Evolutionary conservation across 805 yeast genomes (phyloP), one percentile per base, ranked within the genome.

Genomic region (Candida coleopterorum): DNA sequence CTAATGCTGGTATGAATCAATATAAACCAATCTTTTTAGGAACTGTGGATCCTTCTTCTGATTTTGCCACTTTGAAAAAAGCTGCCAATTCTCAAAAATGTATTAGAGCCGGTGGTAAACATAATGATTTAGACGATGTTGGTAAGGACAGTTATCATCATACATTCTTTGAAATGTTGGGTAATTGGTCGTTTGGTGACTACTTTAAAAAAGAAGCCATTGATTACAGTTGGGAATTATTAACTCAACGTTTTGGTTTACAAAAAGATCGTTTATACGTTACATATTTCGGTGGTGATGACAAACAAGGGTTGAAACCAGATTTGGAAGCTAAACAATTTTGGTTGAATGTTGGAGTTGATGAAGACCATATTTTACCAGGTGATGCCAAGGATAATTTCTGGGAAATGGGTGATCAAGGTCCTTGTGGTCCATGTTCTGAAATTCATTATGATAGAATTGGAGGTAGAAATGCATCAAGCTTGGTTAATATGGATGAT

Each of bases 391-490:
- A 79, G 56, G 99, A 93, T 61, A 93, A 93, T 68, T 93, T 93
- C 65, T 93, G 99, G 99, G 99, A 93, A 71, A 93, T 93, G 99
- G 99, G 99, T 53, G 99, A 94, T 57, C 97, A 90, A 70, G 99
- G 99, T 48, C 99, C 99, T 33, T 93, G 99, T 72, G 99, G 99
- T 45, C 99, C 99, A 35, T 94, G 98, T 68, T 84, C 95, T 17
- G 99, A 93, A 65, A 76, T 93, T 50, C 99, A 93, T 64, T 93
- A 87, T 62, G 99, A 93, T 64, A 81, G 98, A 67, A 88, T 93
- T 47, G 98, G 98, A 47, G 97, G 97, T 41, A 82, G 99, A 72
- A 90, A 93, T 56, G 98, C 97, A 38, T 72, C 97, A 14, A 53
- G 64, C 45, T 72, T 94, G 46, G 99, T 93, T 52, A 93, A 93